Conservation (phyloP, 768 basidiomycete genomes). For the Candolleomyces aberdarensis region DNA sequence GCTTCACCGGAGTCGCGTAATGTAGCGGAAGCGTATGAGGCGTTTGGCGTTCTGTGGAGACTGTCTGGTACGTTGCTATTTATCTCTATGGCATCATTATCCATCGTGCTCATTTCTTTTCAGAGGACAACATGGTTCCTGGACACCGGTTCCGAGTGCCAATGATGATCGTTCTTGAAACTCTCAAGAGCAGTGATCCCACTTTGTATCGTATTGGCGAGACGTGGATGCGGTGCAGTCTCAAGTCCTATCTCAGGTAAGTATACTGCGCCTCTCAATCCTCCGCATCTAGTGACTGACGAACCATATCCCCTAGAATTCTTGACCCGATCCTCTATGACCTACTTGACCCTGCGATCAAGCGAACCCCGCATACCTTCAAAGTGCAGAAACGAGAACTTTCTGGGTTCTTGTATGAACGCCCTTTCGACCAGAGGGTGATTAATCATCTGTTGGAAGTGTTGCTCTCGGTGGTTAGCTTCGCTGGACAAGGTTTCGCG, state of each 20-base stretch:
- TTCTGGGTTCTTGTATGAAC: conserved; percentile 64
- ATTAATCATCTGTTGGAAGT: conserved; percentile 73
- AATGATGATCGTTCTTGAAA: conserved; percentile 84
- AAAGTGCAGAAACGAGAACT: conserved; percentile 66
- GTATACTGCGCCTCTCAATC: conserved; percentile 7
- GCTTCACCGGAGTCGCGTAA: conserved; percentile 46
- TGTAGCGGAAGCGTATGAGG: conserved; percentile 66
- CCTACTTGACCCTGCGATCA: conserved; percentile 68
- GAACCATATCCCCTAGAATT: conserved; percentile 46
- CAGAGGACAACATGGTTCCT: conserved; percentile 80
- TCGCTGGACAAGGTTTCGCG: conserved; percentile 87
- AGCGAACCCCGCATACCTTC: conserved; percentile 42
- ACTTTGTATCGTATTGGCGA: conserved; percentile 76
- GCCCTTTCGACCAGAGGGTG: conserved; percentile 74
- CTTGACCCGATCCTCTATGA: conserved; percentile 85
- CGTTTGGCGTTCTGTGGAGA: conserved; percentile 92
- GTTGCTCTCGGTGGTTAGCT: conserved; percentile 72
- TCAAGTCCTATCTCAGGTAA: conserved; percentile 89
- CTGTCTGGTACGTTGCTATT: conserved; percentile 57
- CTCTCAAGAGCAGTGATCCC: conserved; percentile 74
- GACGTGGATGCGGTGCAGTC: conserved; percentile 95
- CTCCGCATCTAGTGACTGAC: not conserved
- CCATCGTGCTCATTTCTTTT: conserved; percentile 4
- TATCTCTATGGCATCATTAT: not conserved
- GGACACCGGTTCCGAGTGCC: conserved; percentile 84